Evolutionary conservation across 2,329 filamentous ascomycete genomes (phyloP).

Genomic region (Cladophialophora psammophila): DNA sequence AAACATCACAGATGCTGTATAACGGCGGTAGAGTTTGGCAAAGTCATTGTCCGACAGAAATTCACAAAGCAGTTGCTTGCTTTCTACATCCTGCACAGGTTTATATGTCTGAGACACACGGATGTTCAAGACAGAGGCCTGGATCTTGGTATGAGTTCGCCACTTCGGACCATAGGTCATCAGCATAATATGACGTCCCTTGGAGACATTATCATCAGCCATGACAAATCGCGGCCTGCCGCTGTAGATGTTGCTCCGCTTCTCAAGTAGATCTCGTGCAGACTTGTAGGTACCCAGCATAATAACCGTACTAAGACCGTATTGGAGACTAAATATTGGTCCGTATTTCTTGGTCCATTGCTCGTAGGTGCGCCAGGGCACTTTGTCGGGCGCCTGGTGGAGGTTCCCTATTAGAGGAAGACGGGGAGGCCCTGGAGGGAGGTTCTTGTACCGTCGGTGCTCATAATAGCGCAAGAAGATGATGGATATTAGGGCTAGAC

Average conservation of each 20-base stretch:
- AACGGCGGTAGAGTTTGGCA: constrained; percentile 57
- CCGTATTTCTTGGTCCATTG: constrained; percentile 48
- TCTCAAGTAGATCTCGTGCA: constrained; percentile 50
- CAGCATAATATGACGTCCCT: constrained; percentile 53
- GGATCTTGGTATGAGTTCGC: constrained; percentile 52
- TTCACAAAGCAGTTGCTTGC: constrained; percentile 52
- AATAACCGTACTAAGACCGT: constrained; percentile 46
- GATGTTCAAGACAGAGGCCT: constrained; percentile 56
- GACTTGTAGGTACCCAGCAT: constrained; percentile 45
- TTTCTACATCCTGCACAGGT: constrained; percentile 58
- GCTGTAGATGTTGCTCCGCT: constrained; percentile 49
- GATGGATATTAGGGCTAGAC: too few species aligned
- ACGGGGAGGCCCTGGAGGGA: constrained; percentile 48
- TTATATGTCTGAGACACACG: constrained; percentile 55
- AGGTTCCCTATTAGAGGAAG: constrained; percentile 54
- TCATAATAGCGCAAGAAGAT: constrained; percentile 11
- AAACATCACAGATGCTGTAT: constrained; percentile 58
- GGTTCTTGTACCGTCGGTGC: constrained; percentile 7
- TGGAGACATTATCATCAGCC: constrained; percentile 41
- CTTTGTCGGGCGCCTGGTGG: constrained; percentile 47
- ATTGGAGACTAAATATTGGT: constrained; percentile 46
- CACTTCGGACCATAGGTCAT: constrained; percentile 59
- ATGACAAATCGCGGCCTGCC: constrained; percentile 43
- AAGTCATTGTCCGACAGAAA: constrained; percentile 53
- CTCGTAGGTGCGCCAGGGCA: constrained; percentile 42